Conservation (phyloP, 352 stramenopile genomes). For the Globisporangium polare region DNA sequence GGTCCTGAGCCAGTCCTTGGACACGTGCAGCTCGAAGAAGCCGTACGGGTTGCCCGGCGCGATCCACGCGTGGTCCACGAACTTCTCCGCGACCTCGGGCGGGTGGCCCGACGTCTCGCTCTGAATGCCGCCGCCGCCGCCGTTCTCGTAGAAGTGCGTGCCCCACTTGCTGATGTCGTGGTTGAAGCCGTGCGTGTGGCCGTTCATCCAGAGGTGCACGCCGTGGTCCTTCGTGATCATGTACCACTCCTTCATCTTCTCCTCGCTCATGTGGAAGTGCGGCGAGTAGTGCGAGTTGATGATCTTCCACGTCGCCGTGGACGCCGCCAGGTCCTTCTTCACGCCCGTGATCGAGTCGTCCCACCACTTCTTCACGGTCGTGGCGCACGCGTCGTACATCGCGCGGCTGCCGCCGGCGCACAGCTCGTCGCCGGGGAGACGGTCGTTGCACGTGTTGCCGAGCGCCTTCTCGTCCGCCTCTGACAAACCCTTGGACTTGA, state of each 20-base stretch:
- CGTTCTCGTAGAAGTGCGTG: constrained; percentile 88
- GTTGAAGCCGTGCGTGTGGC: constrained; percentile 83
- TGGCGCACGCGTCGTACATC: constrained; percentile 77
- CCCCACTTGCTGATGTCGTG: constrained; percentile 84
- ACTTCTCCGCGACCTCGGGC: constrained; percentile 67
- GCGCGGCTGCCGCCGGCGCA: constrained; percentile 60
- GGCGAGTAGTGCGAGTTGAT: constrained; percentile 90
- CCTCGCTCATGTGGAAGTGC: constrained; percentile 86
- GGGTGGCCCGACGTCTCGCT: constrained; percentile 78
- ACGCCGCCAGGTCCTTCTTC: constrained; percentile 62
- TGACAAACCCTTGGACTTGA: constrained; percentile 59
- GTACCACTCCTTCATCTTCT: constrained; percentile 90
- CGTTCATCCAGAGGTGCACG: constrained; percentile 67
- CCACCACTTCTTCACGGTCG: constrained; percentile 77
- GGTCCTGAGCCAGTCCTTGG: constrained; percentile 79
- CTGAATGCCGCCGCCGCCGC: constrained; percentile 81
- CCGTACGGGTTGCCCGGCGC: constrained; percentile 76
- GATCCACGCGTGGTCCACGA: constrained; percentile 80
- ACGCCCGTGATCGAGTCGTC: constrained; percentile 66
- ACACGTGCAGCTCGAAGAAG: constrained; percentile 85
- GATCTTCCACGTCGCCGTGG: constrained; percentile 82
- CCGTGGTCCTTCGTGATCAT: constrained; percentile 71
- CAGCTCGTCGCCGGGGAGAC: constrained; percentile 52
- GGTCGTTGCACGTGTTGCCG: constrained; percentile 70
- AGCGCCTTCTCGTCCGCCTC: constrained; percentile 48